Conservation (phyloP, 148 eudicot genomes). For the Hydrangea macrophylla region DNA sequence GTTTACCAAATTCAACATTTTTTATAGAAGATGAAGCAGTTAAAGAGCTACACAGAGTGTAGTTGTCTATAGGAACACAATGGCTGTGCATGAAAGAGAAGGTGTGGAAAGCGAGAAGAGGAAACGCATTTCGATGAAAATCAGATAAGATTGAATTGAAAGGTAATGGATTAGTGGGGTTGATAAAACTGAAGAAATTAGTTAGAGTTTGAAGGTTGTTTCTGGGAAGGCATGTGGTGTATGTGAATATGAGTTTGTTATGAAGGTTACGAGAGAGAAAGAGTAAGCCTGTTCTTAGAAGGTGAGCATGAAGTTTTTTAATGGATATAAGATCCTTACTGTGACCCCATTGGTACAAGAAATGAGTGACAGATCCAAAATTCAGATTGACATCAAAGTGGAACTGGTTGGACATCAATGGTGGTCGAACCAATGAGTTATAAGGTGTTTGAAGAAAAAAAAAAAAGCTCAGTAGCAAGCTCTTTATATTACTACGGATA, state of each 20-base stretch:
- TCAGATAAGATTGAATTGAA: constrained; percentile 49
- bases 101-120: constrained; percentile 34
- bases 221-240: constrained; percentile 25
- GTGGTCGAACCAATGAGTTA: too few relatives aligned
- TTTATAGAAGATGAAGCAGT: constrained; percentile 38
- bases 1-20: constrained; percentile 36
- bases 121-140: constrained; percentile 40
- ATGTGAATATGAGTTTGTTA: constrained; percentile 41
- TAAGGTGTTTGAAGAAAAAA: too few relatives aligned
- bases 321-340: constrained; percentile 34
- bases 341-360: constrained; percentile 28
- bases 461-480: too few relatives aligned
- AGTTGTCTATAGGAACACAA: constrained; percentile 46
- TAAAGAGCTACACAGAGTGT: constrained; percentile 55
- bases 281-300: constrained; percentile 38
- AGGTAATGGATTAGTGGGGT: constrained; percentile 39
- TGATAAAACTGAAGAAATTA: constrained; percentile 38
- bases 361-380: constrained; percentile 16
- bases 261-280: constrained; percentile 35
- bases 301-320: constrained; percentile 42
- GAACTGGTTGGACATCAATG: constrained; percentile 11
- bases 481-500: too few relatives aligned
- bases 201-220: constrained; percentile 24
- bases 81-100: constrained; percentile 48
- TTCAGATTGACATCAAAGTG: constrained; percentile 5